Evolutionary conservation across 495 filamentous ascomycete genomes (phyloP).

Genomic region (Lindgomyces ingoldianus): DNA sequence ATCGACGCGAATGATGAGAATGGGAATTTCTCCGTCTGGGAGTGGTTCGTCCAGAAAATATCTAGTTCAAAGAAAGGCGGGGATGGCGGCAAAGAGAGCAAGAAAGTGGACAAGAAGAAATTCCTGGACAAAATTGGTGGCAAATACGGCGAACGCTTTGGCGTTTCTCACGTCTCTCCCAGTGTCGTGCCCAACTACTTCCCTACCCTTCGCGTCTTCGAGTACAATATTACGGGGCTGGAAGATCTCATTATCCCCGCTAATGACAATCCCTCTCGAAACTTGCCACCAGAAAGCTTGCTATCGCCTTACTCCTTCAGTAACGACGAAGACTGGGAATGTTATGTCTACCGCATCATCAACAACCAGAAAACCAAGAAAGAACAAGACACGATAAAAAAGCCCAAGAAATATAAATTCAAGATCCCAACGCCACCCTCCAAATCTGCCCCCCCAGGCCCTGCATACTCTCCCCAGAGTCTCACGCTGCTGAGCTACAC

Average conservation of each 20-base stretch:
- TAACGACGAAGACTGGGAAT: conserved; percentile 14
- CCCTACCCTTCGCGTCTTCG: conserved; percentile 79
- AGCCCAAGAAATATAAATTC: conserved; percentile 55
- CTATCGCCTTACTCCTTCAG: background rate
- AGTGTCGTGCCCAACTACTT: conserved; percentile 94
- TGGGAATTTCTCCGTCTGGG: conserved; percentile 9
- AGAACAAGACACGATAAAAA: conserved; percentile 47
- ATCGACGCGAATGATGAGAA: conserved; percentile 45
- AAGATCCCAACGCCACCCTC: conserved; percentile 71
- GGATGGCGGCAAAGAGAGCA: conserved; percentile 14
- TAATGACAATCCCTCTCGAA: background rate
- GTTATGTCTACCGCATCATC: conserved; percentile 14
- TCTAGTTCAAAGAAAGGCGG: conserved; percentile 48
- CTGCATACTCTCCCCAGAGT: conserved; percentile 86
- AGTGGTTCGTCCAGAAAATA: conserved; percentile 14
- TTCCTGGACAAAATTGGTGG: conserved; percentile 72
- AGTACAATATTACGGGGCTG: conserved; percentile 90
- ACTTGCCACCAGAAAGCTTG: background rate
- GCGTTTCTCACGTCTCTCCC: conserved; percentile 73
- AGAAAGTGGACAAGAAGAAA: conserved; percentile 37
- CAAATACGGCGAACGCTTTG: conserved; percentile 79
- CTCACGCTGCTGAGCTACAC: conserved; percentile 74
- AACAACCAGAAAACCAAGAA: conserved; percentile 23
- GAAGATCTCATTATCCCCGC: conserved; percentile 47
- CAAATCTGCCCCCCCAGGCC: conserved; percentile 73